Evolutionary conservation across 805 yeast species (phyloP).

Genomic region (Cyberlindnera subsufficiens): DNA sequence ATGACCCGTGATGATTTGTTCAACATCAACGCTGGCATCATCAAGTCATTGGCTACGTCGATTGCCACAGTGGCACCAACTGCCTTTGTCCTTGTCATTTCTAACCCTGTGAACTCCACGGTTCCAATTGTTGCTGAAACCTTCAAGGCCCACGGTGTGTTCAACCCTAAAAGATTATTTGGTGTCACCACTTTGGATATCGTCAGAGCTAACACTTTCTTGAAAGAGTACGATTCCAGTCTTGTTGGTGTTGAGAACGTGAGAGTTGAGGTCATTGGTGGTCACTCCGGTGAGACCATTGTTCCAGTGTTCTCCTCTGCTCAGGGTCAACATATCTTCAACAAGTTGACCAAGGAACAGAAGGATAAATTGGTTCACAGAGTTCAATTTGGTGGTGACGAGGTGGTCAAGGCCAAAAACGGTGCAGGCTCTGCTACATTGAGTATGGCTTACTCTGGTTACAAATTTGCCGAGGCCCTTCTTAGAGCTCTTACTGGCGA

Average conservation of each 20-base stretch:
- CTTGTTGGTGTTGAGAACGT: conserved; percentile 37
- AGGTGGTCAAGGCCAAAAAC: conserved; percentile 90
- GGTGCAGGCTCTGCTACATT: conserved; percentile 94
- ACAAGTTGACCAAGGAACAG: conserved; percentile 14
- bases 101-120: conserved; percentile 92
- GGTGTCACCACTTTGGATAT: conserved; percentile 89
- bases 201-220: conserved; percentile 73
- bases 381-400: conserved; percentile 96
- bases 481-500: conserved; percentile 28
- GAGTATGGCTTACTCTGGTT: conserved; percentile 95
- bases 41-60: conserved; percentile 65
- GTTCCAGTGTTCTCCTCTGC: conserved; percentile 56
- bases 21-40: conserved; percentile 78
- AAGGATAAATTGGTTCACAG: conserved; percentile 60
- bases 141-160: conserved; percentile 59
- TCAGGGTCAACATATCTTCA: conserved; percentile 11
- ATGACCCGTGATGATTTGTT: conserved; percentile 90
- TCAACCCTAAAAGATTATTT: conserved; percentile 66
- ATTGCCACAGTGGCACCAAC: conserved; percentile 67
- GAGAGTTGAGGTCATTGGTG: conserved; percentile 52
- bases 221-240: conserved; percentile 41
- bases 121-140: conserved; percentile 86
- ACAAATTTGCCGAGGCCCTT: conserved; percentile 58
- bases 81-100: conserved; percentile 75
- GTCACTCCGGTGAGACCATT: conserved; percentile 93